Percentiles rank a stretch among this genome's conserved stretches.
phyloP scores from a whole-genome alignment of 345 rosid species.

The Xanthoceras sorbifolium region DNA sequence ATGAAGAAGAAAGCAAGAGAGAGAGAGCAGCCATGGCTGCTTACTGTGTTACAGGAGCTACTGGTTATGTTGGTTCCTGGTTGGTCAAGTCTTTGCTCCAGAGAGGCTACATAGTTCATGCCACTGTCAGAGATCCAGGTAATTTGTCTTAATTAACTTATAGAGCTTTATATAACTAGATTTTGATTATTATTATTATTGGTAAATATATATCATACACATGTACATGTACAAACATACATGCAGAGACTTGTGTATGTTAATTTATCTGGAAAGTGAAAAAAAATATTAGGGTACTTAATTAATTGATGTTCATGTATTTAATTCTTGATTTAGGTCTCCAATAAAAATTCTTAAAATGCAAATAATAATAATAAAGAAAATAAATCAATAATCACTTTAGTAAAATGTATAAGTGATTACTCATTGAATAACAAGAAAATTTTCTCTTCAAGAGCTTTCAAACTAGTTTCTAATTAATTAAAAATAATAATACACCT shows the following conservation, averaged over 20 bases:
- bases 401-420: too few relatives aligned
- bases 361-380: too few relatives aligned
- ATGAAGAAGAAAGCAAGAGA: conserved; percentile 14
- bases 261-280: too few relatives aligned
- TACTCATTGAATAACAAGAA: too few relatives aligned
- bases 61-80: conserved; percentile 81
- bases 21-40: conserved; percentile 18
- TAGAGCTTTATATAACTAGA: too few relatives aligned
- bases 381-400: too few relatives aligned
- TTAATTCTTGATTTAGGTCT: background rate
- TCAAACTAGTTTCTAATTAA: too few relatives aligned
- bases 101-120: conserved; percentile 65
- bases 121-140: conserved; percentile 75
- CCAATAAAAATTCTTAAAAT: background rate
- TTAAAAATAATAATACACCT: too few relatives aligned
- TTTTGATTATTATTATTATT: background rate
- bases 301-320: too few relatives aligned
- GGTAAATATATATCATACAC: background rate
- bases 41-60: conserved; percentile 84
- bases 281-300: too few relatives aligned
- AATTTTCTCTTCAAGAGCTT: too few relatives aligned
- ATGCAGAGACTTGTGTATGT: background rate
- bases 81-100: conserved; percentile 70
- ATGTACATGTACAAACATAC: background rate
- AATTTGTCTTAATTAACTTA: background rate